phyloP scores from a whole-genome alignment of 2,329 filamentous ascomycete species.

The Alternaria sp. region DNA sequence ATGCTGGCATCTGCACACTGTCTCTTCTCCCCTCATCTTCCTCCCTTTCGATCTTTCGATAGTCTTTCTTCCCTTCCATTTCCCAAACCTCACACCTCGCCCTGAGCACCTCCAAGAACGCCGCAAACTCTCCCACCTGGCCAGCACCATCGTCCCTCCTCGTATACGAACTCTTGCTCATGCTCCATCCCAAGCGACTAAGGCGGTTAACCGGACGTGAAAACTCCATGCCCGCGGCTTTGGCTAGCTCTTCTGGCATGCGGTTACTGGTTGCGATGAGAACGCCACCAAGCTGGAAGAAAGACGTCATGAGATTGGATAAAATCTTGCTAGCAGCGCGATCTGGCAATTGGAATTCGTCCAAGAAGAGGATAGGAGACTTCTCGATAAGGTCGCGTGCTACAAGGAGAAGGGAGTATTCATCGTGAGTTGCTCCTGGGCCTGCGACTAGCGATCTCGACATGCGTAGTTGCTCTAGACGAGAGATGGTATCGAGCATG shows the following conservation, averaged over 20 bases:
- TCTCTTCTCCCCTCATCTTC: slow-evolving; percentile 16
- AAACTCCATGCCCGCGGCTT: slow-evolving; percentile 76
- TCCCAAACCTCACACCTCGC: slow-evolving; percentile 84
- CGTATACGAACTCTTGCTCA: slow-evolving; percentile 61
- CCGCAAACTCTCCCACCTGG: slow-evolving; percentile 74
- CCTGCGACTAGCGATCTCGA: slow-evolving; percentile 36
- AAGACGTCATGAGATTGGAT: slow-evolving; percentile 78
- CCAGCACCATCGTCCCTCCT: slow-evolving; percentile 49
- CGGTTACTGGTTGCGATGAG: slow-evolving; percentile 82
- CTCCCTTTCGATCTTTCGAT: slow-evolving; percentile 61
- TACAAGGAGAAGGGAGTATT: slow-evolving; percentile 76
- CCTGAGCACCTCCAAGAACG: slow-evolving; percentile 78
- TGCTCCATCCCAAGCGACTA: slow-evolving; percentile 44
- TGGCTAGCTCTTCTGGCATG: slow-evolving; percentile 82
- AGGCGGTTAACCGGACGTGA: slow-evolving; percentile 60
- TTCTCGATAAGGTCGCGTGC: slow-evolving; percentile 78
- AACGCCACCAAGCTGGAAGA: slow-evolving; percentile 84
- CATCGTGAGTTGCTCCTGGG: slow-evolving; percentile 51
- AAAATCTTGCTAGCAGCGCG: slow-evolving; percentile 79
- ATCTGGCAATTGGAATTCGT: slow-evolving; percentile 86
- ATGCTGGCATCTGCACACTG: slow-evolving; percentile 7
- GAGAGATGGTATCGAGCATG: slow-evolving; percentile 79
- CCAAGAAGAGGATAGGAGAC: slow-evolving; percentile 79
- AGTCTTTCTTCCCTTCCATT: slow-evolving; percentile 78
- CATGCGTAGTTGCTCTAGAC: slow-evolving; percentile 70